phyloP scores from a whole-genome alignment of 306 rosid species.

The Trifolium subterraneum region DNA sequence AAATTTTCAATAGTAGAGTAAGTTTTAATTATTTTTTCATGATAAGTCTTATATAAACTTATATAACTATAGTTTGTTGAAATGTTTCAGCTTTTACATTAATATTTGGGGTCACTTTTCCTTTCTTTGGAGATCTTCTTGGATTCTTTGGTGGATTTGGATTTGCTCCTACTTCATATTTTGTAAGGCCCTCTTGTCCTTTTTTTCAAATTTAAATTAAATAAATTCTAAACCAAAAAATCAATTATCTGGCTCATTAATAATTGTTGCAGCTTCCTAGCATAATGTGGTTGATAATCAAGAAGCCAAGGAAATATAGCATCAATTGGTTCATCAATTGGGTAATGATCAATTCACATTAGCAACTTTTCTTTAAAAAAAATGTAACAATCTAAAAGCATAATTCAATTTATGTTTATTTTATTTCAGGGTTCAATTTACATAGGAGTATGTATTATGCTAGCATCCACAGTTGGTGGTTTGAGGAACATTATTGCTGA shows the following conservation, averaged over 20 bases:
- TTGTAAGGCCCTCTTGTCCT: conserved; percentile 52
- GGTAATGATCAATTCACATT: conserved; percentile 54
- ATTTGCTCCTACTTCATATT: conserved; percentile 85
- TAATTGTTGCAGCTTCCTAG: conserved; percentile 73
- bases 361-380: conserved; percentile 13
- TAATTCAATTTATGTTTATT: conserved; percentile 10
- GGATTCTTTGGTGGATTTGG: conserved; percentile 97
- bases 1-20: background rate
- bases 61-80: background rate
- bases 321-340: conserved; percentile 85
- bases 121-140: conserved; percentile 95
- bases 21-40: background rate
- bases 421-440: conserved; percentile 71
- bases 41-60: conserved; percentile 7
- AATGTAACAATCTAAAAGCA: conserved; percentile 1
- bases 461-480: conserved; percentile 90
- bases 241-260: conserved; percentile 4
- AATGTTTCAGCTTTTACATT: conserved; percentile 74
- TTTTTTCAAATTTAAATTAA: background rate
- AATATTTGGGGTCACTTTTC: conserved; percentile 78
- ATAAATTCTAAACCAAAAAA: background rate
- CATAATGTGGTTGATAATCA: conserved; percentile 84
- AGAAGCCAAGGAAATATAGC: conserved; percentile 85
- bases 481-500: conserved; percentile 76
- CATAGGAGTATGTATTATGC: conserved; percentile 82